These are phyloP conservation scores for Aurinia saxatilis DNA, from an alignment of 345 rosid genomes.

Conservation along the genomic window DNA sequence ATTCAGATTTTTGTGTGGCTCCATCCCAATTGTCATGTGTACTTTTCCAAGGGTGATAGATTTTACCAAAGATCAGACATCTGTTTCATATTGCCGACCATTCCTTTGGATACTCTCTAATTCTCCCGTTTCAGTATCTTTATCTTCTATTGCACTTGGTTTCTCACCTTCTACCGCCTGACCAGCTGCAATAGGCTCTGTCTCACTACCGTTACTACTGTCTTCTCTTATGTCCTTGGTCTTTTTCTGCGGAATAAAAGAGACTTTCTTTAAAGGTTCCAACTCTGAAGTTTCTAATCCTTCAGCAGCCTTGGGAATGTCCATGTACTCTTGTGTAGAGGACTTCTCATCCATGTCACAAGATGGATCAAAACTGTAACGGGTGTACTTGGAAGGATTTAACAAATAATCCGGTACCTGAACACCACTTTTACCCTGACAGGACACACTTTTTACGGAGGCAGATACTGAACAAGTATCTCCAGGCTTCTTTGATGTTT, in stretches of 20 bases:
- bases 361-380: constrained; percentile 44
- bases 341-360: constrained; percentile 34
- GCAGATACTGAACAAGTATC: constrained; percentile 19
- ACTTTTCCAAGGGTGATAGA: background rate
- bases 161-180: constrained; percentile 26
- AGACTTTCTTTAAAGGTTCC: constrained; percentile 27
- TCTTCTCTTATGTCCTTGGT: constrained; percentile 10
- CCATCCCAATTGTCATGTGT: too few species aligned
- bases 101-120: constrained; percentile 28
- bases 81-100: constrained; percentile 39
- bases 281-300: constrained; percentile 22
- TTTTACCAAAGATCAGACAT: constrained; percentile 21
- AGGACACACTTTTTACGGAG: constrained; percentile 18
- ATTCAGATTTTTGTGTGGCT: too few species aligned
- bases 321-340: constrained; percentile 32
- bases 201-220: constrained; percentile 11
- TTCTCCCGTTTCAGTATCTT: constrained; percentile 12
- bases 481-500: constrained; percentile 15
- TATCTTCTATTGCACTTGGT: constrained; percentile 25
- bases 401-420: constrained; percentile 52
- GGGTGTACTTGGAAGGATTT: constrained; percentile 53
- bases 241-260: constrained; percentile 51
- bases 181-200: constrained; percentile 35
- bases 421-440: constrained; percentile 12
- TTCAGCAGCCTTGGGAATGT: constrained; percentile 26